Evolutionary conservation across 2,329 filamentous ascomycete genomes (phyloP).

Genomic region (Macrophomina pseudophaseolina): DNA sequence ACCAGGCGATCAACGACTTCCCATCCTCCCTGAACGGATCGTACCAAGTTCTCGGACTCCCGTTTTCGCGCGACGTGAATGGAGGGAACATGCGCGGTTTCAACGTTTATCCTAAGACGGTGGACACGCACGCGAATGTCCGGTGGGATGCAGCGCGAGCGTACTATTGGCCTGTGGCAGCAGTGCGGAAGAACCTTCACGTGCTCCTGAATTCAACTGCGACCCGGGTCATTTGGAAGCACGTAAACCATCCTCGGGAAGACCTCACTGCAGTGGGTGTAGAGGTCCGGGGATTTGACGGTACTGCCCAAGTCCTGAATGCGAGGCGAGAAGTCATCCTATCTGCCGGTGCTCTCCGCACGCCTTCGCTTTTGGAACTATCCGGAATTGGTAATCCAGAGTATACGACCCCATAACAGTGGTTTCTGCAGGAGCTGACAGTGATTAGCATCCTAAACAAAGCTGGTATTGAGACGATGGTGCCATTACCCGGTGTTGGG

Average conservation of each 20-base stretch:
- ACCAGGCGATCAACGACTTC: slow-evolving; percentile 15
- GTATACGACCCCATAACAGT: background rate
- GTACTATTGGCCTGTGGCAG: slow-evolving; percentile 51
- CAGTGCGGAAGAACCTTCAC: slow-evolving; percentile 48
- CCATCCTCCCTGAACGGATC: slow-evolving; percentile 29
- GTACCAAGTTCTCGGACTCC: slow-evolving; percentile 34
- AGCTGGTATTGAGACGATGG: slow-evolving; percentile 25
- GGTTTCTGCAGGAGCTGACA: background rate
- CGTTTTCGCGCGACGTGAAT: slow-evolving; percentile 35
- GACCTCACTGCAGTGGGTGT: slow-evolving; percentile 30
- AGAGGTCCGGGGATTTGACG: background rate
- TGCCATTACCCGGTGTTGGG: slow-evolving; percentile 32
- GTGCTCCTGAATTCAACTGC: slow-evolving; percentile 51
- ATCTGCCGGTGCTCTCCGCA: slow-evolving; percentile 29
- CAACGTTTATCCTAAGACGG: slow-evolving; percentile 48
- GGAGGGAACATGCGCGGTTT: slow-evolving; percentile 40
- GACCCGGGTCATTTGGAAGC: slow-evolving; percentile 47
- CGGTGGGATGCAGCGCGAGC: slow-evolving; percentile 54
- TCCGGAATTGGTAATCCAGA: slow-evolving; percentile 31
- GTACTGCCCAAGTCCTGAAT: background rate
- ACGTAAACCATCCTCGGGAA: slow-evolving; percentile 19
- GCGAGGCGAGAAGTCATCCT: slow-evolving; percentile 32
- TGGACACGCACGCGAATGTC: slow-evolving; percentile 44
- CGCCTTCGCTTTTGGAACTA: slow-evolving; percentile 29
- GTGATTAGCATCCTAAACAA: slow-evolving; percentile 16